phyloP scores from a whole-genome alignment of 768 basidiomycete genomes.

The Pisolithus sp. region DNA sequence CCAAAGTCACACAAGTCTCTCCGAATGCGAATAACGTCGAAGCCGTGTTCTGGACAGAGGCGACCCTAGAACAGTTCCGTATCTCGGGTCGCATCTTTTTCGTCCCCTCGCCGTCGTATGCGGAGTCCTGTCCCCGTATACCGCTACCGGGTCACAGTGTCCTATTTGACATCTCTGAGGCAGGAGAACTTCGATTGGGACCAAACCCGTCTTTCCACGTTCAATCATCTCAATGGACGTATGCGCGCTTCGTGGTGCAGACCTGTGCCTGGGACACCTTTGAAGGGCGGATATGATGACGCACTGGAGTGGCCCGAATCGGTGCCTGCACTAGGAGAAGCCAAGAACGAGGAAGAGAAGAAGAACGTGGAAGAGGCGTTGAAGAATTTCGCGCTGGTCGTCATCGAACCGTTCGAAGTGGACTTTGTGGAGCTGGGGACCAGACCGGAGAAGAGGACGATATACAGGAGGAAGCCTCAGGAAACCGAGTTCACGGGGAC shows the following conservation, averaged over 20 bases:
- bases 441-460: slow-evolving; percentile 51
- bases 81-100: slow-evolving; percentile 52
- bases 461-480: slow-evolving; percentile 34
- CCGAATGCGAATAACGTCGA: slow-evolving; percentile 39
- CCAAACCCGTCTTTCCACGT: slow-evolving; percentile 50
- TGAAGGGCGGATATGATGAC: slow-evolving; percentile 49
- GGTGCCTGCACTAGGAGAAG: slow-evolving; percentile 44
- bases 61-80: slow-evolving; percentile 67
- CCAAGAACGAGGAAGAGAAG: slow-evolving; percentile 38
- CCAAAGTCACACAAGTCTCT: slow-evolving; percentile 58
- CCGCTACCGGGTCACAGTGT: slow-evolving; percentile 16
- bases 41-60: slow-evolving; percentile 68
- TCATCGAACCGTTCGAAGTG: slow-evolving; percentile 64
- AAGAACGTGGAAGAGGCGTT: slow-evolving; percentile 48
- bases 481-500: slow-evolving; percentile 51
- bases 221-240: slow-evolving; percentile 48
- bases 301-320: slow-evolving; percentile 55
- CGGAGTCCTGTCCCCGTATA: slow-evolving; percentile 8
- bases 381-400: slow-evolving; percentile 61
- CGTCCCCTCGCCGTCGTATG: slow-evolving; percentile 44
- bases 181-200: slow-evolving; percentile 53
- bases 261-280: slow-evolving; percentile 53
- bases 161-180: slow-evolving; percentile 28
- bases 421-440: slow-evolving; percentile 61
- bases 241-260: slow-evolving; percentile 72